Evolutionary conservation across 805 yeast genomes (phyloP).

Genomic region (Ogataea philodendri): DNA sequence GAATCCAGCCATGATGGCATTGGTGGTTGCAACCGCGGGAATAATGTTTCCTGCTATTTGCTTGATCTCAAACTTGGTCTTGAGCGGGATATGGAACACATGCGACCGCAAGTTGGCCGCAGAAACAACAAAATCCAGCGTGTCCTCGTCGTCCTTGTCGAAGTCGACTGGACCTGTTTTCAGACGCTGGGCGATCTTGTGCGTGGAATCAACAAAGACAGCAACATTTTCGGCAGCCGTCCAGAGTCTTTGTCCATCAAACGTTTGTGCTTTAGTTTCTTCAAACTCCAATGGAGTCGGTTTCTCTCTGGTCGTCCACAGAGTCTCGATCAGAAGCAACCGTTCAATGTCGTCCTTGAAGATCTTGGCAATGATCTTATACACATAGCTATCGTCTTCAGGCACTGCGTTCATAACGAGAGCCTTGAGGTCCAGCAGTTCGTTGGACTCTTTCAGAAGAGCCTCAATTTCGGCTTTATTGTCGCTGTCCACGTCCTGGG

Average conservation of each 20-base stretch:
- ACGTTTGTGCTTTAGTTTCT: constrained; percentile 1
- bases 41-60: constrained; percentile 97
- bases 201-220: constrained; percentile 51
- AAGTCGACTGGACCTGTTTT: constrained; percentile 52
- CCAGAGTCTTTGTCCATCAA: constrained; percentile 53
- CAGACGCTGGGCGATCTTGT: constrained; percentile 48
- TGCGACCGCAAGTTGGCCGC: constrained; percentile 76
- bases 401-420: constrained; percentile 28
- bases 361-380: constrained; percentile 54
- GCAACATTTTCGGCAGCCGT: constrained; percentile 57
- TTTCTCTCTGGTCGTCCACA: constrained; percentile 70
- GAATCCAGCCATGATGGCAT: constrained; percentile 91
- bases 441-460: constrained; percentile 65
- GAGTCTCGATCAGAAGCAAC: constrained; percentile 62
- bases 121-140: constrained; percentile 82
- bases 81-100: constrained; percentile 66
- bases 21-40: constrained; percentile 98
- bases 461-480: constrained; percentile 64
- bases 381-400: constrained; percentile 33
- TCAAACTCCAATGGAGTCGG: constrained; percentile 61
- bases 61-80: constrained; percentile 82
- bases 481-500: constrained; percentile 53
- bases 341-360: constrained; percentile 78
- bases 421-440: constrained; percentile 49
- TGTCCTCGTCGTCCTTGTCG: constrained; percentile 94